Percentiles rank a stretch among this genome's conserved stretches.
Conservation (phyloP, 2,329 filamentous ascomycete species). For the Trichoderma endophyticum region DNA sequence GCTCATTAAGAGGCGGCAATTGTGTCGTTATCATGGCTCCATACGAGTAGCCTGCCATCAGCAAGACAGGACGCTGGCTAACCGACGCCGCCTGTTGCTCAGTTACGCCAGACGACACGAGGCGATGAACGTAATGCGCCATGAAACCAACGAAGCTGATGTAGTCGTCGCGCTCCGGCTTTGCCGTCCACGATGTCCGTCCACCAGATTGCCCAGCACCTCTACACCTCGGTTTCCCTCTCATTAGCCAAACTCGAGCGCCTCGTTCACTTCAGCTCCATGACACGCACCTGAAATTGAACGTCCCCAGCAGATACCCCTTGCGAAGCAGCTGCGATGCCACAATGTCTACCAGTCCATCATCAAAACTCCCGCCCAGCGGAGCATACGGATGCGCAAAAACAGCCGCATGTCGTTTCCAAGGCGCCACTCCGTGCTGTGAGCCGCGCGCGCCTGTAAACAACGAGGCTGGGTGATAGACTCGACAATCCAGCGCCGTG, state of each 20-base stretch:
- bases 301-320: slow-evolving; percentile 77
- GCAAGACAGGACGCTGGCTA: slow-evolving; percentile 35
- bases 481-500: slow-evolving; percentile 70
- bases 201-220: slow-evolving; percentile 74
- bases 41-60: slow-evolving; percentile 86
- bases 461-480: slow-evolving; percentile 67
- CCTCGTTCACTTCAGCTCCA: background rate
- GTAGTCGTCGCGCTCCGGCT: slow-evolving; percentile 79
- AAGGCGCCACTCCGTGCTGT: slow-evolving; percentile 34
- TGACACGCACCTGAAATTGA: slow-evolving; percentile 76
- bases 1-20: slow-evolving; percentile 59
- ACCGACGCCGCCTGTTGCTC: background rate
- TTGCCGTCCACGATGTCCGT: slow-evolving; percentile 82
- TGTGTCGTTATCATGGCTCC: slow-evolving; percentile 77
- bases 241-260: background rate
- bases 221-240: slow-evolving; percentile 42
- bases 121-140: slow-evolving; percentile 64
- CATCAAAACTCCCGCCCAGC: slow-evolving; percentile 81
- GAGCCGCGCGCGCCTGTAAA: slow-evolving; percentile 19
- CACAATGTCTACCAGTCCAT: slow-evolving; percentile 69
- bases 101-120: slow-evolving; percentile 36
- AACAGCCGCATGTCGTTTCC: slow-evolving; percentile 55
- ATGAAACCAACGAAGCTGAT: slow-evolving; percentile 78
- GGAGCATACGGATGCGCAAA: slow-evolving; percentile 90
- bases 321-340: slow-evolving; percentile 61